These are phyloP conservation scores for Corinectria fuckeliana DNA, from an alignment of 2,329 filamentous ascomycete genomes.

Conservation along the genomic window DNA sequence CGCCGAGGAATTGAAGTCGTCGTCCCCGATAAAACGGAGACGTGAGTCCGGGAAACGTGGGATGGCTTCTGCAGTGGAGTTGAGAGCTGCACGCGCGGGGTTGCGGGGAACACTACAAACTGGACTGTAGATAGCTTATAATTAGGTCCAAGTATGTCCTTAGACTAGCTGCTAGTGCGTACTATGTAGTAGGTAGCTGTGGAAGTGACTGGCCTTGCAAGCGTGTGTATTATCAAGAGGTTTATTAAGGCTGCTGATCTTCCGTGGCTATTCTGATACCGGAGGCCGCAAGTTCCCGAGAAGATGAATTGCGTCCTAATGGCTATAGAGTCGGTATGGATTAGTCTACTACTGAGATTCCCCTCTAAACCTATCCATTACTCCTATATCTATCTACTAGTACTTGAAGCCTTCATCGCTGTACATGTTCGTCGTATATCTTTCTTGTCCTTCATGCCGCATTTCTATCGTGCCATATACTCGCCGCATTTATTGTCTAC, in stretches of 20 bases:
- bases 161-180: too few relatives aligned
- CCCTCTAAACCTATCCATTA: neutral
- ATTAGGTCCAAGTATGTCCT: neutral
- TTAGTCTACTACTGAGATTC: neutral
- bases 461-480: slow-evolving; percentile 14
- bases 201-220: too few relatives aligned
- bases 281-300: too few relatives aligned
- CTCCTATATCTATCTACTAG: neutral
- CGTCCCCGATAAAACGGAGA: neutral
- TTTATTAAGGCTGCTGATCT: too few relatives aligned
- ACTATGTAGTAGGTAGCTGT: too few relatives aligned
- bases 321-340: too few relatives aligned
- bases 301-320: too few relatives aligned
- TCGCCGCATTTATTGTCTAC: slow-evolving; percentile 9
- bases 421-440: neutral
- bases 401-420: too few relatives aligned
- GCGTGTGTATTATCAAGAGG: too few relatives aligned
- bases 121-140: neutral
- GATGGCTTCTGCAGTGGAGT: neutral
- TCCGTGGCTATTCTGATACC: too few relatives aligned
- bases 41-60: neutral
- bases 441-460: slow-evolving; percentile 9
- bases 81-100: neutral
- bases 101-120: neutral
- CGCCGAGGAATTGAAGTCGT: neutral